Conservation (phyloP, 768 basidiomycete genomes). For the Russula sp. region DNA sequence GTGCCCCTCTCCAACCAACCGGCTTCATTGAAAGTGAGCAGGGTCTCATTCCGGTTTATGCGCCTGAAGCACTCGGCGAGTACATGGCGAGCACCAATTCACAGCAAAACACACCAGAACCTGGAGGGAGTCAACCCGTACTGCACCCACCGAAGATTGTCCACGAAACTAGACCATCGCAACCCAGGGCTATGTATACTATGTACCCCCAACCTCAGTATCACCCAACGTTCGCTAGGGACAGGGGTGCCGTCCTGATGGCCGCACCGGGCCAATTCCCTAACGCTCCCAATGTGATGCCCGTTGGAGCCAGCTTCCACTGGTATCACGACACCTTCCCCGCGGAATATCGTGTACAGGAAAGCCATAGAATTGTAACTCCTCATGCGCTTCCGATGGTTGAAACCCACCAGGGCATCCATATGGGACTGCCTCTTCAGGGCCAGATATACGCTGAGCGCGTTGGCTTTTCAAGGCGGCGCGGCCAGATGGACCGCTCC, state of each 20-base stretch:
- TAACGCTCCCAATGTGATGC: slow-evolving; percentile 5
- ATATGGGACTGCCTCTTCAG: slow-evolving; percentile 8
- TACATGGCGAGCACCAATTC: slow-evolving; percentile 50
- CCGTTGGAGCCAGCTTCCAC: slow-evolving; percentile 16
- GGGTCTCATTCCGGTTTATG: slow-evolving; percentile 65
- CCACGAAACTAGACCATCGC: slow-evolving; percentile 10
- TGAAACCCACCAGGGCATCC: neutral
- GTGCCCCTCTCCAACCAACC: slow-evolving; percentile 55
- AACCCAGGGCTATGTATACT: slow-evolving; percentile 11
- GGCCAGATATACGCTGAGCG: slow-evolving; percentile 13
- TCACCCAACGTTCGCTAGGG: slow-evolving; percentile 14
- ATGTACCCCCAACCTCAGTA: slow-evolving; percentile 20
- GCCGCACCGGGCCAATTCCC: slow-evolving; percentile 8
- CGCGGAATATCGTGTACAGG: slow-evolving; percentile 9
- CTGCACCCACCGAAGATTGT: slow-evolving; percentile 21
- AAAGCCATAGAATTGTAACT: neutral
- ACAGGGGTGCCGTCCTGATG: slow-evolving; percentile 12
- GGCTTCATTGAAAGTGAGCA: slow-evolving; percentile 73
- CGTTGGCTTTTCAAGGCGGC: slow-evolving; percentile 17
- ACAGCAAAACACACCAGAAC: slow-evolving; percentile 38
- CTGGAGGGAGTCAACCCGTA: slow-evolving; percentile 19
- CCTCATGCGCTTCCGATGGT: neutral
- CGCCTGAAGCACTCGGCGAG: slow-evolving; percentile 62
- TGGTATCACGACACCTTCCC: slow-evolving; percentile 20
- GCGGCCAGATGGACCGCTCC: slow-evolving; percentile 18